Percentiles rank a stretch among this genome's conserved stretches.
phyloP scores from a whole-genome alignment of 305 asterid species.

The Ajuga reptans region DNA sequence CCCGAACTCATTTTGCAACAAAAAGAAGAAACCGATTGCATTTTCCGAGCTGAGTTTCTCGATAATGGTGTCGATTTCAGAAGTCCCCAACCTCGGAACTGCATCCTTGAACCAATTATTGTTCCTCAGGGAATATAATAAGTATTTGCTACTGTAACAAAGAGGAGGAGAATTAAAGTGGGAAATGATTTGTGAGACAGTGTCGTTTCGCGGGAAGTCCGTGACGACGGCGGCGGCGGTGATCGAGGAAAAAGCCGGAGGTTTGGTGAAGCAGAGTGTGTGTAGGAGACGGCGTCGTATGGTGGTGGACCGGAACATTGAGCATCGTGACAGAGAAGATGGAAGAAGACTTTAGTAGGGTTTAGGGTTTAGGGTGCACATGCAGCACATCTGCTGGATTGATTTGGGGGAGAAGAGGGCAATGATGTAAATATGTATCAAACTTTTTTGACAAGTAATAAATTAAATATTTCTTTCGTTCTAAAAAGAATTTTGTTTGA shows the following conservation, averaged over 20 bases:
- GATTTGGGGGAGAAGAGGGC: neutral
- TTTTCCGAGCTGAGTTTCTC: constrained; percentile 36
- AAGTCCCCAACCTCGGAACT: constrained; percentile 26
- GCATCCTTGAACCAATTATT: constrained; percentile 30
- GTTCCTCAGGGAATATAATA: constrained; percentile 23
- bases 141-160: constrained; percentile 17
- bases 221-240: constrained; percentile 23
- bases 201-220: constrained; percentile 30
- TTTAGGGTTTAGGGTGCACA: constrained; percentile 27
- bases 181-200: constrained; percentile 29
- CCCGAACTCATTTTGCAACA: constrained; percentile 50
- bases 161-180: constrained; percentile 28
- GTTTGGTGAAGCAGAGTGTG: constrained; percentile 20
- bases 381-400: no score
- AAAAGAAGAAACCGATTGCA: constrained; percentile 58
- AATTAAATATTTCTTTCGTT: no score
- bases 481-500: no score
- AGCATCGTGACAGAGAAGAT: constrained; percentile 26
- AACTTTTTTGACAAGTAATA: no score
- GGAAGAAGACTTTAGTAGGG: neutral
- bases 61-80: constrained; percentile 43
- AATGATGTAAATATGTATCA: neutral
- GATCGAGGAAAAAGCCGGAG: constrained; percentile 16
- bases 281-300: constrained; percentile 25
- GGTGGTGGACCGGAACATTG: constrained; percentile 33